phyloP scores from a whole-genome alignment of 1,284 basidiomycete genomes.

The Malassezia japonica region DNA sequence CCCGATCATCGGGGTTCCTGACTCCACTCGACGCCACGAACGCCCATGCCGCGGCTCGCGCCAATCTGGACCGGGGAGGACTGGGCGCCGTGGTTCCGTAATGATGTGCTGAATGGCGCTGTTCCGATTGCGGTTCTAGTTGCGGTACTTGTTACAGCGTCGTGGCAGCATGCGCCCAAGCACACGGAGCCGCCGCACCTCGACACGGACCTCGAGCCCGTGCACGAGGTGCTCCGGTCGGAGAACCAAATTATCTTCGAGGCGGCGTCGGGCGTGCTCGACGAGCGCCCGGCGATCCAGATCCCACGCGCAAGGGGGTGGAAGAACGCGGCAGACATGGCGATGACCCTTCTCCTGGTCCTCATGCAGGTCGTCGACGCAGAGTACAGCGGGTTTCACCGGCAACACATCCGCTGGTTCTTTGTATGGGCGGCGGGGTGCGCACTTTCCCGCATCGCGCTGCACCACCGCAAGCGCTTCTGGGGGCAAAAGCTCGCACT shows the following conservation, averaged over 20 bases:
- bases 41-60: too few relatives aligned
- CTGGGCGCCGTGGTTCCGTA: slow-evolving; percentile 12
- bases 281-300: background rate
- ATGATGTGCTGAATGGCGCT: background rate
- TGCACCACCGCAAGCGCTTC: background rate
- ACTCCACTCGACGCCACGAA: too few relatives aligned
- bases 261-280: background rate
- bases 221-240: slow-evolving; percentile 33
- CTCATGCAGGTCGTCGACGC: slow-evolving; percentile 23
- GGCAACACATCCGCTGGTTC: slow-evolving; percentile 11
- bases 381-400: background rate
- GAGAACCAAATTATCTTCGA: slow-evolving; percentile 17
- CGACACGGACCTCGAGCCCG: background rate
- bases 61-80: background rate
- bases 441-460: background rate
- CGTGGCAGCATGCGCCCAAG: background rate
- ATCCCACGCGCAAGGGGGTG: slow-evolving; percentile 11
- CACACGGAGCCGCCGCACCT: background rate
- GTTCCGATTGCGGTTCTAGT: background rate
- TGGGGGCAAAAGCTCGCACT: slow-evolving; percentile 16
- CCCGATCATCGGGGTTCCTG: too few relatives aligned
- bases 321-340: slow-evolving; percentile 25
- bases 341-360: slow-evolving; percentile 21
- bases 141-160: background rate
- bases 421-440: background rate